Evolutionary conservation across 768 basidiomycete genomes (phyloP), one percentile per base, ranked within the genome.

Genomic region (Lactifluus hygrophoroides): DNA sequence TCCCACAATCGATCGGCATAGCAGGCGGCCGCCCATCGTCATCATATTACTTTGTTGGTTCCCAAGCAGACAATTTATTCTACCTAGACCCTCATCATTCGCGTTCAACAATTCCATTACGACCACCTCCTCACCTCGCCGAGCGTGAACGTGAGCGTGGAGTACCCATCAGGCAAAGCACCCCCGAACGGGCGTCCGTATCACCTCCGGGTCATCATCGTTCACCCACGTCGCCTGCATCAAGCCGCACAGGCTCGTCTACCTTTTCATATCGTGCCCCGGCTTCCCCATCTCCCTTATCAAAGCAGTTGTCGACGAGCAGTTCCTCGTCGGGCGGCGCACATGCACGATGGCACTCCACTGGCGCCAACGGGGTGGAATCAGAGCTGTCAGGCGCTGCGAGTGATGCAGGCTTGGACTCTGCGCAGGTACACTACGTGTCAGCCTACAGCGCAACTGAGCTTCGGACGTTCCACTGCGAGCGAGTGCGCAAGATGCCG

Each of bases 1-100:
- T 94, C 71, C 94, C 94, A 0, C 95, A 98, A 73, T 91, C 88
- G 2, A 88, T 96, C 37, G 96, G 95, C 40, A 98, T 99, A 54
- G 94, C 95, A 0, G 95, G 96, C 38, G 95, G 95, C 2, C 81
- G 96, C 21, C 96, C 95, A 0, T 90, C 90, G n/a, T 94, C 91
- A 0, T 96, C 94, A 0, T 98, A 96, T 71, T 99, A 98, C 71
- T 99, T 99, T 68, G 90, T 99, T 48, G 95, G 92, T 16, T 80
- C 86, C 0, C 95, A 99, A 69, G 87, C 85, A 3, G 88, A 94
- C 62, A 88, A 84, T 49, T 78, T 98, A 7, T 86, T 92, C 67
- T 88, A 91, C 67, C 80, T 90, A 35, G 85, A 90, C 71, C 86
- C 88, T 2, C 85, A 89, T 67, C 82, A 94, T 65, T 77, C 90